Evolutionary conservation across 208 protist species (phyloP), one percentile per base, ranked within the genome.

Genomic region (Crithidia acanthocephali): DNA sequence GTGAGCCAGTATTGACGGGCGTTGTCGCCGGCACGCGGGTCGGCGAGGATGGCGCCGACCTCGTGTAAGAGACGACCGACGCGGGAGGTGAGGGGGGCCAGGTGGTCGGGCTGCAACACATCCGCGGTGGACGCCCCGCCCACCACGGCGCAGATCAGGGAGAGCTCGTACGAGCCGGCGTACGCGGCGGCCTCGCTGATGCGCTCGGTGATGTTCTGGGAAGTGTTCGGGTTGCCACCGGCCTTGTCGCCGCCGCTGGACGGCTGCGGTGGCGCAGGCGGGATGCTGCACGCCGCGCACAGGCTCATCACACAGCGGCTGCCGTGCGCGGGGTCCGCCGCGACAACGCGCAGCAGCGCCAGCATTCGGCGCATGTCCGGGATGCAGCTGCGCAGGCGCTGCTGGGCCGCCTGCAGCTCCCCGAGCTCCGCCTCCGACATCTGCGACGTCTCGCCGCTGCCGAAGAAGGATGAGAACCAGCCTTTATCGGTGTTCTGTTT

Each of bases 401-500:
- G 79, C 62, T 72, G 81, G n/a, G 71, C 78, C 15, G 50, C 70
- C 27, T 53, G 65, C 67, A 62, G 74, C 55, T 62, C 76, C 51
- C n/a, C 52, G 56, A 77, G 62, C 59, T 67, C 66, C 58, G 51
- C 64, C 27, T 76, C 66, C 23, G 71, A 72, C 66, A 74, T 74
- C 58, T 65, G 72, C 58, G 50, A 44, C 47, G 47, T 18, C 30
- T 62, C 72, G 42, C 25, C 47, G 18, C 75, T 52, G 28, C 74
- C 70, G 60, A 84, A 90, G 22, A 90, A 33, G 23, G 85, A 81
- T 2, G 88, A 81, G 59, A 93, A 70, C 85, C 81, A 93, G 25
- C 83, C 74, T 2, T 53, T 32, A 13, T 66, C 60, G 30, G 58
- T 45, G 16, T 33, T 28, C 10, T 22, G 51, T 33, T 74, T 70